Percentiles rank a stretch among this genome's conserved stretches.
Conservation (phyloP, 2,329 filamentous ascomycete genomes). For the Elsinoe australis region DNA sequence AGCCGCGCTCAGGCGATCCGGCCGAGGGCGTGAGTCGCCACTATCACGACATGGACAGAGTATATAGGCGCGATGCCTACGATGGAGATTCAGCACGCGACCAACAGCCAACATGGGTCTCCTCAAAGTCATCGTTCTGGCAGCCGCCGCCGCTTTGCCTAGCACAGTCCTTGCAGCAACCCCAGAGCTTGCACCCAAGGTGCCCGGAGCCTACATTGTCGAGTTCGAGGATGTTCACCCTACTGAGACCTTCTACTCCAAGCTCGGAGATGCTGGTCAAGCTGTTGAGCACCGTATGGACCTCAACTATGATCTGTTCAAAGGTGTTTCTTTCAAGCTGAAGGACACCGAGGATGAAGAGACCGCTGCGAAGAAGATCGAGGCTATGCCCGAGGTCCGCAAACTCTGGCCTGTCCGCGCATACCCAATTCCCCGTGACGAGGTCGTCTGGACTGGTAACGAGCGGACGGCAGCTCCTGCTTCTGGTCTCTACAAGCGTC, state of each 20-base stretch:
- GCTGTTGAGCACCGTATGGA: constrained; percentile 22
- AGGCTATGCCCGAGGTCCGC: constrained; percentile 21
- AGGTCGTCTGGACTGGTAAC: constrained; percentile 21
- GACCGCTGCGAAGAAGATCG: constrained; percentile 21
- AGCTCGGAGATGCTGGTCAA: constrained; percentile 19
- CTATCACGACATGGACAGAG: background rate
- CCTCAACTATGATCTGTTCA: constrained; percentile 22
- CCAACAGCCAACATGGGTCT: constrained; percentile 2
- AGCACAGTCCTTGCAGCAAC: background rate
- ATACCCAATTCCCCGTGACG: constrained; percentile 21
- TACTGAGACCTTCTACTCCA: constrained; percentile 15
- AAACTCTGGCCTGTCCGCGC: constrained; percentile 24
- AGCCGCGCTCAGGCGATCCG: constrained; percentile 7
- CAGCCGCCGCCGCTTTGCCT: constrained; percentile 6
- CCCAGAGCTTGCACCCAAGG: constrained; percentile 15
- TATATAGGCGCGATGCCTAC: background rate
- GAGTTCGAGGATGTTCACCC: constrained; percentile 20
- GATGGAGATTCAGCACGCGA: background rate
- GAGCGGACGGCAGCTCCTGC: constrained; percentile 15
- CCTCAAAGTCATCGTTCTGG: constrained; percentile 3
- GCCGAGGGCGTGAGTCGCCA: constrained; percentile 1
- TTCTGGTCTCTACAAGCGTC: constrained; percentile 20
- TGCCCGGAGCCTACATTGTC: constrained; percentile 24
- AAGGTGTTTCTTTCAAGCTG: constrained; percentile 23
- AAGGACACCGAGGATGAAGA: constrained; percentile 21